Percentiles rank a stretch among this genome's conserved stretches.
These are phyloP conservation scores for Mikania micrantha DNA, from an alignment of 129 eudicot species.

Conservation along the genomic window DNA sequence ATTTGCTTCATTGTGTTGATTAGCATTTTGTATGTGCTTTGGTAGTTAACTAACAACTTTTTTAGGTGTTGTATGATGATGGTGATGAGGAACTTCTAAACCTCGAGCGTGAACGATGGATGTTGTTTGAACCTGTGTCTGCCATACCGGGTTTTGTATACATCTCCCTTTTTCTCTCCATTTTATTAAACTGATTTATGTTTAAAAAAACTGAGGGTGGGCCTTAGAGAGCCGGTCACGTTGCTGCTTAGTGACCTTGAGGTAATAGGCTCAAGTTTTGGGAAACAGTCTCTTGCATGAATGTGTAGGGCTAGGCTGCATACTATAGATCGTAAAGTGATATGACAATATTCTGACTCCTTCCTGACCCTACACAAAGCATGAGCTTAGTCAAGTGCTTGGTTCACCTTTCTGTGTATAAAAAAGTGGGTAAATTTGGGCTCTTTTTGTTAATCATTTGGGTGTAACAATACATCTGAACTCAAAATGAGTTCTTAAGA, in stretches of 20 bases:
- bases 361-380: no score
- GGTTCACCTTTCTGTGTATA: no score
- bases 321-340: no score
- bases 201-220: no score
- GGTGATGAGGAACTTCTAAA: constrained; percentile 29
- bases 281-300: no score
- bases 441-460: not conserved
- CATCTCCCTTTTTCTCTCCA: constrained; percentile 13
- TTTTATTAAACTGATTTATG: not conserved
- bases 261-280: no score
- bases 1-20: not conserved
- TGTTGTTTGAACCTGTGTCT: constrained; percentile 24
- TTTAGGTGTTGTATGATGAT: constrained; percentile 30
- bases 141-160: constrained; percentile 11
- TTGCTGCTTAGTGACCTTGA: no score
- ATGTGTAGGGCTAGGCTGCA: no score
- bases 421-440: not conserved
- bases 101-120: constrained; percentile 26
- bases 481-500: not conserved
- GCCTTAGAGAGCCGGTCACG: no score
- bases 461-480: not conserved
- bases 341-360: no score
- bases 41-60: not conserved
- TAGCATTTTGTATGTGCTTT: not conserved
- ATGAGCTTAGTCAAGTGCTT: no score